Conservation (phyloP, 2,329 filamentous ascomycete species). For the Calonectria pteridis region DNA sequence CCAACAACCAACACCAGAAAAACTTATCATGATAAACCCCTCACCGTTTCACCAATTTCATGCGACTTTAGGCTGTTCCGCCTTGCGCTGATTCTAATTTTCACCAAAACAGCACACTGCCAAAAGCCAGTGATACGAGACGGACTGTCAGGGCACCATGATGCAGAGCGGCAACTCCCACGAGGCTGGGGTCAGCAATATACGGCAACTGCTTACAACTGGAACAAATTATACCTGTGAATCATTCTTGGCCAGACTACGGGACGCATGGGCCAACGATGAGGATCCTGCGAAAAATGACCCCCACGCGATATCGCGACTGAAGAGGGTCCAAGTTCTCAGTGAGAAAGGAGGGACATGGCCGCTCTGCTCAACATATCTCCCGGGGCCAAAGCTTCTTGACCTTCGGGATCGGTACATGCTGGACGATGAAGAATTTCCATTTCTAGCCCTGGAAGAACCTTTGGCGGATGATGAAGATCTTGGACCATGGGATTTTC, state of each 20-base stretch:
- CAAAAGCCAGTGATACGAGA: not conserved
- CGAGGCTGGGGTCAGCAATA: not conserved
- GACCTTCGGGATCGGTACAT: slow-evolving; percentile 26
- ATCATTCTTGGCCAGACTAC: not conserved
- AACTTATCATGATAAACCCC: not conserved
- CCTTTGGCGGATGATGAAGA: slow-evolving; percentile 28
- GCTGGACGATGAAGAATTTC: slow-evolving; percentile 37
- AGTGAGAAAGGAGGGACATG: not conserved
- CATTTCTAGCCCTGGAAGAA: slow-evolving; percentile 34
- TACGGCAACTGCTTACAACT: not conserved
- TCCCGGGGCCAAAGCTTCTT: not conserved
- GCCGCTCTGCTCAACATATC: not conserved
- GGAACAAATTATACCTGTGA: not conserved
- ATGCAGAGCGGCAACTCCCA: not conserved
- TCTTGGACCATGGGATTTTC: slow-evolving; percentile 34
- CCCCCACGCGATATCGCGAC: not conserved
- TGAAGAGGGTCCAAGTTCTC: not conserved
- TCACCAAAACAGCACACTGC: not conserved
- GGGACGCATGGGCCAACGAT: not conserved
- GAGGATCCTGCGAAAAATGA: not conserved
- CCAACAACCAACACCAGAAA: not conserved
- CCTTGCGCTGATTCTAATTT: not conserved
- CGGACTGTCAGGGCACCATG: not conserved
- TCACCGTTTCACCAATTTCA: not conserved
- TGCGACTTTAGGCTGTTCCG: not conserved